A percentile compares a stretch with the other conserved stretches of the same genome.
Evolutionary conservation across 2,329 filamentous ascomycete genomes (phyloP).

Genomic region (Diaporthe nobilis): DNA sequence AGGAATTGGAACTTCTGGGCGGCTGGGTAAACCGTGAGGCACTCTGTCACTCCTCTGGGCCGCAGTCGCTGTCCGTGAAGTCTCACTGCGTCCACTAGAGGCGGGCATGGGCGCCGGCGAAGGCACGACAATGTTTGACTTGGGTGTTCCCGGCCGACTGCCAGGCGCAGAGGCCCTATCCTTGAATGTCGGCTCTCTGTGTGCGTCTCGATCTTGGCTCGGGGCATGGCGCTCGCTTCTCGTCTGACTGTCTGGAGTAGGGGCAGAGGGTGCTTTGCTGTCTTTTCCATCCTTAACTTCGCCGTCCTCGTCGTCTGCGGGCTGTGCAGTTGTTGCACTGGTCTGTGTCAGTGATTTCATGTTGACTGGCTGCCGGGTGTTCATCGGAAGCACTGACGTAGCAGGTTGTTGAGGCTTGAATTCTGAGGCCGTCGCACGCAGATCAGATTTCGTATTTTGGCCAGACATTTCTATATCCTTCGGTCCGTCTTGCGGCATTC

Average conservation of each 20-base stretch:
- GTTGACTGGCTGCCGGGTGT: constrained; percentile 42
- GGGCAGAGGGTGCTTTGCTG: constrained; percentile 46
- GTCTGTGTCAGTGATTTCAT: constrained; percentile 42
- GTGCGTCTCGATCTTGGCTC: constrained; percentile 45
- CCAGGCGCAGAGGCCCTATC: constrained; percentile 49
- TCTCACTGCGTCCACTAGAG: constrained; percentile 36
- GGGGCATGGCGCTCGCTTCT: constrained; percentile 39
- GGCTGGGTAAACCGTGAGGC: constrained; percentile 61
- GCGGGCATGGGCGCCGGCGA: not conserved
- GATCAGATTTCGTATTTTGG: constrained; percentile 53
- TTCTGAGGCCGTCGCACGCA: constrained; percentile 72
- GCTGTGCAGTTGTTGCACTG: constrained; percentile 45
- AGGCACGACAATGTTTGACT: constrained; percentile 27
- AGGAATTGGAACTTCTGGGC: constrained; percentile 71
- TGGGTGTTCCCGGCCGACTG: constrained; percentile 39
- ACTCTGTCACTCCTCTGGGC: constrained; percentile 43
- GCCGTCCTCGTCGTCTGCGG: constrained; percentile 76
- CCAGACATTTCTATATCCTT: constrained; percentile 54
- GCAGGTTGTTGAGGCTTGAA: constrained; percentile 70
- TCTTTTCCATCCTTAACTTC: constrained; percentile 76
- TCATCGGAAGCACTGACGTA: constrained; percentile 42
- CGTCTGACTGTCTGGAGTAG: constrained; percentile 41
- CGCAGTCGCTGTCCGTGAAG: constrained; percentile 48
- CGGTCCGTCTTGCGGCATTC: constrained; percentile 55
- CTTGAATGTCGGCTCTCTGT: constrained; percentile 50